Conservation (phyloP, 257 asterid species). For the Marsdenia floribunda region DNA sequence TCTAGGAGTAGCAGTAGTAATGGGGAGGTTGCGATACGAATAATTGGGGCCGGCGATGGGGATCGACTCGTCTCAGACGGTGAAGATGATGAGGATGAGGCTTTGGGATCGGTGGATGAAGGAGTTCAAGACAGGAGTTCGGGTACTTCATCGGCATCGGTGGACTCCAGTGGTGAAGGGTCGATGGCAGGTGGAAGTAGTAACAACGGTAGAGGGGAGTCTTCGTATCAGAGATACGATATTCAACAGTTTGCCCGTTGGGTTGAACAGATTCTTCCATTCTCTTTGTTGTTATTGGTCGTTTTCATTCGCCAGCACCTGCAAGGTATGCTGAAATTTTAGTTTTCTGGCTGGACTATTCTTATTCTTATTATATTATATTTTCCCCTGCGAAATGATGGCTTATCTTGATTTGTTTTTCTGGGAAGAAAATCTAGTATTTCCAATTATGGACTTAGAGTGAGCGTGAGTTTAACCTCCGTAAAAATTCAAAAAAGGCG, state of each 20-base stretch:
- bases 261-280: conserved; percentile 91
- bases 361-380: neutral
- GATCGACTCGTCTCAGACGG: conserved; percentile 29
- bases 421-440: neutral
- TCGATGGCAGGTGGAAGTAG: conserved; percentile 11
- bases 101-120: conserved; percentile 14
- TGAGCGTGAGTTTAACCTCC: neutral
- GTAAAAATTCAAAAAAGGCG: neutral
- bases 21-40: conserved; percentile 81
- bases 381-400: neutral
- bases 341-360: conserved; percentile 2
- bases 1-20: conserved; percentile 16
- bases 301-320: conserved; percentile 94
- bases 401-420: neutral
- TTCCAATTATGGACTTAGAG: neutral
- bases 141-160: conserved; percentile 12
- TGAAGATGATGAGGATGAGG: conserved; percentile 25
- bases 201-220: conserved; percentile 26
- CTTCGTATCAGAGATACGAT: conserved; percentile 67
- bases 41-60: conserved; percentile 40
- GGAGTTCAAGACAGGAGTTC: conserved; percentile 15
- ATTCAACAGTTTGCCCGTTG: conserved; percentile 79
- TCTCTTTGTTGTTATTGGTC: conserved; percentile 66
- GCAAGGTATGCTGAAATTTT: conserved; percentile 49
- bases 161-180: conserved; percentile 12